These are phyloP conservation scores for Coemansia sp. DNA, from an alignment of 192 early-diverging fungal genomes.

Conservation along the genomic window DNA sequence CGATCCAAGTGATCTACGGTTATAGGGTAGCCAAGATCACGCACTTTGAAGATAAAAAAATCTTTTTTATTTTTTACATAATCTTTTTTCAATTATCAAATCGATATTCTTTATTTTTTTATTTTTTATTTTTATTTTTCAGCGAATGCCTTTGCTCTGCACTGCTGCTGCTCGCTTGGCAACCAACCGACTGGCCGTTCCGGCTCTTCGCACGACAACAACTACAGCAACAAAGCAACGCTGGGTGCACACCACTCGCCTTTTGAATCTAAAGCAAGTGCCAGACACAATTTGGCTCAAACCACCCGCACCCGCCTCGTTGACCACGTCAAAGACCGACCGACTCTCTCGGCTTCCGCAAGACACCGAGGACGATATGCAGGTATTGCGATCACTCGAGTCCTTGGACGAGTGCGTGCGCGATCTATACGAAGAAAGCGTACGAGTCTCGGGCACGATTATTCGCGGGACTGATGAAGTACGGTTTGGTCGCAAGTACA, in stretches of 20 bases:
- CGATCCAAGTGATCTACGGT: neutral
- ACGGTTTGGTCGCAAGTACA: constrained; percentile 54
- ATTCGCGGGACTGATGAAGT: constrained; percentile 52
- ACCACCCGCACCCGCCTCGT: neutral
- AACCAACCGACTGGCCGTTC: neutral
- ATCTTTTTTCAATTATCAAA: neutral
- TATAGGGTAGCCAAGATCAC: neutral
- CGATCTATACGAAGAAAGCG: constrained; percentile 20
- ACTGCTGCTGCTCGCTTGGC: neutral
- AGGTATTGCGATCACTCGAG: constrained; percentile 13
- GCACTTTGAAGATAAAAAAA: neutral
- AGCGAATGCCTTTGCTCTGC: neutral
- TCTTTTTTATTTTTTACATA: neutral
- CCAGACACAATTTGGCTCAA: constrained; percentile 26
- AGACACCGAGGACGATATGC: constrained; percentile 4
- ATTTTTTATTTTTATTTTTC: neutral
- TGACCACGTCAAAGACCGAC: neutral
- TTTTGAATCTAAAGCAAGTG: constrained; percentile 20
- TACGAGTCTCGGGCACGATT: constrained; percentile 13
- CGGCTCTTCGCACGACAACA: neutral
- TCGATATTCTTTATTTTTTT: neutral
- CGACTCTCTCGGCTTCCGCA: constrained; percentile 1
- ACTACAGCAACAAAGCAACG: neutral
- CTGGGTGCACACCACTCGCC: neutral
- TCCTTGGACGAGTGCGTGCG: constrained; percentile 24